These are phyloP conservation scores for Hypomyces rosellus DNA, from an alignment of 2,329 filamentous ascomycete species.

Conservation along the genomic window DNA sequence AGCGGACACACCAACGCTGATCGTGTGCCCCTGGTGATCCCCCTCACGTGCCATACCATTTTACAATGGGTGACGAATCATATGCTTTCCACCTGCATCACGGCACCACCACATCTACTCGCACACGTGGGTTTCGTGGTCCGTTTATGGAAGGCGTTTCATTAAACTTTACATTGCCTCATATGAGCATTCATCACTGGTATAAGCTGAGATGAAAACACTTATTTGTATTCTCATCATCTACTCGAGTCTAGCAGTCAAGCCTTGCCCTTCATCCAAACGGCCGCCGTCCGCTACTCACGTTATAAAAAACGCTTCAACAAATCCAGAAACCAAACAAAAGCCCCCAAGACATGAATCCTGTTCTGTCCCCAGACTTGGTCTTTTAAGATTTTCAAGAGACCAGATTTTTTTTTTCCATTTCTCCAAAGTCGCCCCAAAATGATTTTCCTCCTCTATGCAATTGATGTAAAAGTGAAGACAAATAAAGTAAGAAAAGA, in stretches of 20 bases:
- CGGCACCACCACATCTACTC: not conserved
- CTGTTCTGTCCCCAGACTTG: not conserved
- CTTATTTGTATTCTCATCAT: constrained; percentile 10
- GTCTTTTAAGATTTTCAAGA: constrained; percentile 1
- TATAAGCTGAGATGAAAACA: not conserved
- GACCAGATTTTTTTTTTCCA: not conserved
- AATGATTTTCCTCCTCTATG: constrained; percentile 9
- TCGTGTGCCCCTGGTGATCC: constrained; percentile 11
- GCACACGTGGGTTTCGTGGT: no score
- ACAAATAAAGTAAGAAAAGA: constrained; percentile 2
- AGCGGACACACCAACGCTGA: not conserved
- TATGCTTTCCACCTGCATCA: not conserved
- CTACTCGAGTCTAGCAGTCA: not conserved
- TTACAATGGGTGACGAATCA: constrained; percentile 2
- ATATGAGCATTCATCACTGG: not conserved
- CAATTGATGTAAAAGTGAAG: not conserved
- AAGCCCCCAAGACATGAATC: not conserved
- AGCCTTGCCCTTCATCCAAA: not conserved
- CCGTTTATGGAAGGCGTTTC: no score
- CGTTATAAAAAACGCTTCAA: not conserved
- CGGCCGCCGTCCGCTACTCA: constrained; percentile 1
- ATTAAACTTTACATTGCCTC: no score
- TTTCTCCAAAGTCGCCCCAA: constrained; percentile 2
- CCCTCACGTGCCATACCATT: not conserved
- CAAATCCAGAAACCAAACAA: constrained; percentile 1